These are phyloP conservation scores for Podila verticillata DNA, from an alignment of 192 early-diverging fungal genomes.

Conservation along the genomic window DNA sequence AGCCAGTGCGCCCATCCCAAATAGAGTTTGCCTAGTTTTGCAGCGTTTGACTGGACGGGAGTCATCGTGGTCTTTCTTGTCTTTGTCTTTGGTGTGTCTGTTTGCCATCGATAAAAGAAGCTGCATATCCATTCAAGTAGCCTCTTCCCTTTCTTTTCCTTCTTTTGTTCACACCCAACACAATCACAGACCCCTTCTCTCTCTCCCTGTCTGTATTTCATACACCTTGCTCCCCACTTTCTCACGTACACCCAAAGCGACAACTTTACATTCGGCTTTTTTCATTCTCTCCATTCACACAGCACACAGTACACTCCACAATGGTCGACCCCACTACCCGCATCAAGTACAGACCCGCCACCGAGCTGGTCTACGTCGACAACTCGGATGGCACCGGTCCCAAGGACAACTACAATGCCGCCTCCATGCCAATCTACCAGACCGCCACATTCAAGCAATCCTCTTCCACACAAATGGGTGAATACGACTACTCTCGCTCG, in stretches of 20 bases:
- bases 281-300: not conserved
- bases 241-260: not conserved
- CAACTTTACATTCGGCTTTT: not conserved
- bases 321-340: conserved; percentile 43
- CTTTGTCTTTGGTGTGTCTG: conserved; percentile 2
- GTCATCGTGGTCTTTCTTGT: not conserved
- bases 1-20: no score
- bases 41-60: no score
- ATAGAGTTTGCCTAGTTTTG: no score
- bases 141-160: not conserved
- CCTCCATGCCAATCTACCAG: conserved; percentile 97
- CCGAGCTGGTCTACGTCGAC: conserved; percentile 81
- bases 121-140: not conserved
- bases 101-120: not conserved
- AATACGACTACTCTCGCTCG: conserved; percentile 96
- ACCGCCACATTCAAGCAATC: conserved; percentile 96
- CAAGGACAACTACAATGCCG: conserved; percentile 88
- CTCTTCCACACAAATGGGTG: conserved; percentile 81
- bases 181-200: not conserved
- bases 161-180: not conserved
- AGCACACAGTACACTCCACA: conserved; percentile 1
- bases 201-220: no score
- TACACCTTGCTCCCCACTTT: not conserved
- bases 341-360: conserved; percentile 74
- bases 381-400: conserved; percentile 63